Conservation (phyloP, 176 grass and related monocot genomes). For the Triticum monococcum region DNA sequence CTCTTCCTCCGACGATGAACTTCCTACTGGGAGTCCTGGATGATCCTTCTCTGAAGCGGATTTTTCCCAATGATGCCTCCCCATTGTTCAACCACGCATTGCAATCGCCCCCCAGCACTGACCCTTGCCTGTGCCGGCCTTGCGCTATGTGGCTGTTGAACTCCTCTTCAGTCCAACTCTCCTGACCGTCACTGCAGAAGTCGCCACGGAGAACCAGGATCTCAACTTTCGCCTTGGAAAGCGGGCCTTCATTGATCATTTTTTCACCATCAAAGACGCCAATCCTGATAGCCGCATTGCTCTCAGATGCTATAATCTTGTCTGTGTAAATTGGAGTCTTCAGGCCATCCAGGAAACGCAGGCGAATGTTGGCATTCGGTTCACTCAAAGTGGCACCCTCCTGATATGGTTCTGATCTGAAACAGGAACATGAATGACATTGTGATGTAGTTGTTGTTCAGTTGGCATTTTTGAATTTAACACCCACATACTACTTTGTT, state of each 20-base stretch:
- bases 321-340: constrained; percentile 36
- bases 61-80: not conserved
- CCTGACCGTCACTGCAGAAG: not conserved
- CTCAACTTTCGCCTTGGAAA: constrained; percentile 8
- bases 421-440: not conserved
- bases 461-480: not conserved
- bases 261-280: constrained; percentile 24
- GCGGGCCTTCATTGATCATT: not conserved
- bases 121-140: constrained; percentile 29
- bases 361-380: not conserved
- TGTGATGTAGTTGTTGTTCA: not conserved
- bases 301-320: not conserved
- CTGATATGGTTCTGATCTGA: not conserved
- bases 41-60: constrained; percentile 41
- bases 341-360: constrained; percentile 19
- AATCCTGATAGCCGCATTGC: constrained; percentile 24
- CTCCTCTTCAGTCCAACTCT: constrained; percentile 36
- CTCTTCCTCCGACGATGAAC: constrained; percentile 23
- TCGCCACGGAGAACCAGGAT: constrained; percentile 35
- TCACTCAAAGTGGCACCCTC: not conserved
- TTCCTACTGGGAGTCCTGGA: constrained; percentile 25
- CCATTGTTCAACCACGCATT: constrained; percentile 15
- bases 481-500: not conserved
- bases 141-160: constrained; percentile 29
- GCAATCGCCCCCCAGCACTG: constrained; percentile 19